Percentiles rank a stretch among this genome's conserved stretches.
phyloP scores from a whole-genome alignment of 2,329 filamentous ascomycete species.

The Aspergillus floridensis region DNA sequence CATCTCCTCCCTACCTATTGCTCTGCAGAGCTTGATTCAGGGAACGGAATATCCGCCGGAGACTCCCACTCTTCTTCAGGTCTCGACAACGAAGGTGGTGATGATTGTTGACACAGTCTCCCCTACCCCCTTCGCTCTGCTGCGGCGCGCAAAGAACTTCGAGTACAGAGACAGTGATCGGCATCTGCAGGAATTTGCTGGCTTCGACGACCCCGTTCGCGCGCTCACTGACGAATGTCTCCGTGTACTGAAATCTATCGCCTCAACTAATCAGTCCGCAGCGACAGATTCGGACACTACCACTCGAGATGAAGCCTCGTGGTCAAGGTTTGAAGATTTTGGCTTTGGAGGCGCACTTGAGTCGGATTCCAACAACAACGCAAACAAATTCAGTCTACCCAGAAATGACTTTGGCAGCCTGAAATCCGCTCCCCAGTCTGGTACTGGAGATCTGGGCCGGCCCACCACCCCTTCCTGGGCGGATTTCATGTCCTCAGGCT shows the following conservation, averaged over 20 bases:
- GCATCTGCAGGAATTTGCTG: constrained; percentile 79
- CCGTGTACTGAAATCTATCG: constrained; percentile 84
- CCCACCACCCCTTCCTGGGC: constrained; percentile 98
- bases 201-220: constrained; percentile 82
- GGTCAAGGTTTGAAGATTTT: constrained; percentile 95
- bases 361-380: constrained; percentile 63
- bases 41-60: constrained; percentile 94
- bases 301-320: constrained; percentile 75
- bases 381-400: constrained; percentile 28
- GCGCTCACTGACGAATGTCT: constrained; percentile 92
- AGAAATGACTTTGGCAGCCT: constrained; percentile 52
- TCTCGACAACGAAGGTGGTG: constrained; percentile 80
- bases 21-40: constrained; percentile 82
- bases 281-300: constrained; percentile 68
- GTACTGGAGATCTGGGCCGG: constrained; percentile 65
- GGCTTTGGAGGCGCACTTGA: constrained; percentile 78
- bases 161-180: constrained; percentile 87
- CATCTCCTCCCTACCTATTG: constrained; percentile 83
- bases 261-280: constrained; percentile 81
- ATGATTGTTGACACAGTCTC: constrained; percentile 97
- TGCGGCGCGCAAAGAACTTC: constrained; percentile 90
- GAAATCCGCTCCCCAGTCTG: constrained; percentile 65
- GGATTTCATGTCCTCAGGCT: constrained; percentile 92
- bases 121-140: constrained; percentile 84
- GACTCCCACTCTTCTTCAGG: constrained; percentile 70